Conservation (phyloP, 2,329 filamentous ascomycete genomes). For the Microcera coccophila region DNA sequence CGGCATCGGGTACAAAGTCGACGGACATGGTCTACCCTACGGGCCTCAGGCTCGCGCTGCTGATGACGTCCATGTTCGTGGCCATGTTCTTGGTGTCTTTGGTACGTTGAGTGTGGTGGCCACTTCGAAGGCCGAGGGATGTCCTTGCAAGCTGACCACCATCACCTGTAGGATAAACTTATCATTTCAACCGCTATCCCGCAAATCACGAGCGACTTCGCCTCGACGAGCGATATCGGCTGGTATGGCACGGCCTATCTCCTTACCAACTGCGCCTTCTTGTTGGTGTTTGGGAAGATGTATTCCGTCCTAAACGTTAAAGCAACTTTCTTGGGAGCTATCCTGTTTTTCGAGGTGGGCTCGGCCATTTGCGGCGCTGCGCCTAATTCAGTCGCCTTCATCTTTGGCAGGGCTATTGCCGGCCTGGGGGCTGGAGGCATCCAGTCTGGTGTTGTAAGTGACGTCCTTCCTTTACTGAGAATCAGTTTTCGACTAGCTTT, state of each 20-base stretch:
- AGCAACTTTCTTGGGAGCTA: slow-evolving; percentile 15
- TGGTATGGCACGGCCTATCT: slow-evolving; percentile 2
- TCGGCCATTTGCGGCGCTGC: slow-evolving; percentile 27
- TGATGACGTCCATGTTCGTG: not conserved
- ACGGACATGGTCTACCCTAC: not conserved
- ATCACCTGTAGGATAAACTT: not conserved
- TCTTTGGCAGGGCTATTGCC: slow-evolving; percentile 48
- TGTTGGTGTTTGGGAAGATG: slow-evolving; percentile 36
- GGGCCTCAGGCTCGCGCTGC: not conserved
- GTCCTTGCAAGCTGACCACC: not conserved
- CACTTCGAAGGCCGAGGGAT: not conserved
- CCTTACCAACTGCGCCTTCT: slow-evolving; percentile 31
- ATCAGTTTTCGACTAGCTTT: slow-evolving; percentile 44
- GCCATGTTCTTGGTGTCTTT: not conserved
- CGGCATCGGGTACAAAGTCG: not conserved
- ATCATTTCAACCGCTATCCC: slow-evolving; percentile 35
- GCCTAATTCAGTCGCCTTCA: slow-evolving; percentile 42
- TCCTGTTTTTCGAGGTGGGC: slow-evolving; percentile 26
- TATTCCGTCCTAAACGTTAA: slow-evolving; percentile 38
- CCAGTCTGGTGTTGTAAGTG: slow-evolving; percentile 40
- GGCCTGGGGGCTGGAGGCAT: slow-evolving; percentile 49
- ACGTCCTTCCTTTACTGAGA: slow-evolving; percentile 29
- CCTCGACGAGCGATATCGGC: slow-evolving; percentile 1
- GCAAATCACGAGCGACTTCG: slow-evolving; percentile 34
- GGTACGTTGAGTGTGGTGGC: not conserved